Evolutionary conservation across 2,329 filamentous ascomycete genomes (phyloP).

Genomic region (Alternaria sp.): DNA sequence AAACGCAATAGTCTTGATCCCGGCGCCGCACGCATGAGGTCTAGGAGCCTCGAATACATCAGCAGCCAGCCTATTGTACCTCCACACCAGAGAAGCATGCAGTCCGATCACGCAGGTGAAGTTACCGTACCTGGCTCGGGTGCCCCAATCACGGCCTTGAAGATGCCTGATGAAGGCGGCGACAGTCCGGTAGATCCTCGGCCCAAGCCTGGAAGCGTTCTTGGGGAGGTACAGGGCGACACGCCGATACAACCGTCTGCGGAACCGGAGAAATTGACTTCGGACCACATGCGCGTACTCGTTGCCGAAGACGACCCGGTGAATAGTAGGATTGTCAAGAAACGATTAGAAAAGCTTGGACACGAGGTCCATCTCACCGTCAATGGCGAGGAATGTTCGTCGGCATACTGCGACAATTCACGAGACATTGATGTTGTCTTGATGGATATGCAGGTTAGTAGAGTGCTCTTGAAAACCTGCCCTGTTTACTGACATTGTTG

Average conservation of each 20-base stretch:
- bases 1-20: constrained; percentile 37
- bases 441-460: constrained; percentile 88
- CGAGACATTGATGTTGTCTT: constrained; percentile 76
- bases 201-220: constrained; percentile 26
- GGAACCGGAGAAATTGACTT: constrained; percentile 22
- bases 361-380: constrained; percentile 75
- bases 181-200: constrained; percentile 11
- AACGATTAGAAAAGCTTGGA: constrained; percentile 77
- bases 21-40: constrained; percentile 18
- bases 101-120: constrained; percentile 51
- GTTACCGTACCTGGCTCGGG: constrained; percentile 49
- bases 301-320: constrained; percentile 89
- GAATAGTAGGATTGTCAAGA: constrained; percentile 81
- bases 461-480: neutral
- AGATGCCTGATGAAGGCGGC: constrained; percentile 53
- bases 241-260: constrained; percentile 17
- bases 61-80: constrained; percentile 22
- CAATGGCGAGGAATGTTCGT: constrained; percentile 85
- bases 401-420: constrained; percentile 69
- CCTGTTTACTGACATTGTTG: constrained; percentile 2
- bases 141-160: constrained; percentile 53
- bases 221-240: constrained; percentile 37
- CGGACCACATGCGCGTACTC: constrained; percentile 67
- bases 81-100: constrained; percentile 49
- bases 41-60: constrained; percentile 34